Conservation (phyloP, 495 filamentous ascomycete genomes). For the Xanthoparmelia taractica region DNA sequence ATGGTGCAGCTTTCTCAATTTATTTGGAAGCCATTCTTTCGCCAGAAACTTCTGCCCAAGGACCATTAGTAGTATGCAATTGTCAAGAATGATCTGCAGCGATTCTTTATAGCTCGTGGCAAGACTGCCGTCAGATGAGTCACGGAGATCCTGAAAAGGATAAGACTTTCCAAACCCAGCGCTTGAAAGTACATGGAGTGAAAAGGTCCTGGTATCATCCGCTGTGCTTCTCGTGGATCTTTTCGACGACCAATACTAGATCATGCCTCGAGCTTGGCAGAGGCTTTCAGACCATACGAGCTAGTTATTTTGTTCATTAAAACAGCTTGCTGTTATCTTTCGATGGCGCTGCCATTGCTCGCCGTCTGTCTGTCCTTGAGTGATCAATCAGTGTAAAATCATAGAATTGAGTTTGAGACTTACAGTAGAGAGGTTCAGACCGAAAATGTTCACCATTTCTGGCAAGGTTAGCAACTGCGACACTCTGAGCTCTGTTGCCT, state of each 20-base stretch:
- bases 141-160: slow-evolving; percentile 25
- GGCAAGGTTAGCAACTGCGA: not conserved
- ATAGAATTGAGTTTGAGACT: slow-evolving; percentile 7
- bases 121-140: slow-evolving; percentile 14
- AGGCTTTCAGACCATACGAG: slow-evolving; percentile 40
- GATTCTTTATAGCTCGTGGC: slow-evolving; percentile 31
- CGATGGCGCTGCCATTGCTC: slow-evolving; percentile 42
- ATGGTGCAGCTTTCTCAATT: slow-evolving; percentile 21
- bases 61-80: slow-evolving; percentile 31
- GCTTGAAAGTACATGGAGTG: slow-evolving; percentile 33
- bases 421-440: slow-evolving; percentile 39
- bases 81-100: slow-evolving; percentile 30
- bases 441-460: slow-evolving; percentile 40
- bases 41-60: slow-evolving; percentile 26
- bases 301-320: slow-evolving; percentile 43
- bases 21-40: slow-evolving; percentile 26
- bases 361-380: slow-evolving; percentile 29
- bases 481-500: slow-evolving; percentile 11
- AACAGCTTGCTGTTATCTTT: slow-evolving; percentile 35
- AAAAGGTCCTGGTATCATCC: slow-evolving; percentile 30
- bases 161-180: slow-evolving; percentile 34
- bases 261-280: slow-evolving; percentile 28
- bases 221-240: slow-evolving; percentile 1
- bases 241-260: slow-evolving; percentile 30
- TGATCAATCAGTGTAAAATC: not conserved